Evolutionary conservation across 306 rosid genomes (phyloP).

Genomic region (Arachis hypogaea): DNA sequence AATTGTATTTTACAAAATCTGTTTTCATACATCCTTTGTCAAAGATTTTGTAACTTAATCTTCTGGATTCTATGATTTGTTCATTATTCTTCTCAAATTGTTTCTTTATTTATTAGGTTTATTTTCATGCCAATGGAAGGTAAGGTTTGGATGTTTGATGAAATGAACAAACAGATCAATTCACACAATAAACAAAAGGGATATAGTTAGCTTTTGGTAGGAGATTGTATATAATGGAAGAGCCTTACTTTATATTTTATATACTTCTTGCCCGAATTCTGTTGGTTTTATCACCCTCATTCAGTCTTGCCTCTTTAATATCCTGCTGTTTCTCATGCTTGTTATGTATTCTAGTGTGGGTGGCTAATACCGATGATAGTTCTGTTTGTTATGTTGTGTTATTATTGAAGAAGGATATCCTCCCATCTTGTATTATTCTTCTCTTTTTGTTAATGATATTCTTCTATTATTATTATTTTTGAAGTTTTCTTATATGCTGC

Average conservation of each 20-base stretch:
- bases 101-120: not conserved
- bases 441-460: too few relatives aligned
- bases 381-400: too few relatives aligned
- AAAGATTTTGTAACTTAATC: not conserved
- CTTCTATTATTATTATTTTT: too few relatives aligned
- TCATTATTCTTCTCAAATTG: not conserved
- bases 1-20: not conserved
- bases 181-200: not conserved
- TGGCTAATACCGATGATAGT: too few relatives aligned
- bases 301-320: not conserved
- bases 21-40: not conserved
- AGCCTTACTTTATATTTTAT: not conserved
- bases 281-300: not conserved
- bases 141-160: slow-evolving; percentile 1
- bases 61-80: not conserved
- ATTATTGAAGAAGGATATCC: too few relatives aligned
- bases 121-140: not conserved
- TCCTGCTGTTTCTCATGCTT: too few relatives aligned
- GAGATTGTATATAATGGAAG: not conserved
- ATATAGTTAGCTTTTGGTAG: not conserved
- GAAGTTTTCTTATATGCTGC: not conserved
- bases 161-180: not conserved
- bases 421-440: too few relatives aligned
- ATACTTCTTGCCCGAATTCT: not conserved
- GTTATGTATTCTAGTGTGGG: too few relatives aligned